Conservation (phyloP, 1,284 basidiomycete genomes). For the Cryptococcus hybrid region DNA sequence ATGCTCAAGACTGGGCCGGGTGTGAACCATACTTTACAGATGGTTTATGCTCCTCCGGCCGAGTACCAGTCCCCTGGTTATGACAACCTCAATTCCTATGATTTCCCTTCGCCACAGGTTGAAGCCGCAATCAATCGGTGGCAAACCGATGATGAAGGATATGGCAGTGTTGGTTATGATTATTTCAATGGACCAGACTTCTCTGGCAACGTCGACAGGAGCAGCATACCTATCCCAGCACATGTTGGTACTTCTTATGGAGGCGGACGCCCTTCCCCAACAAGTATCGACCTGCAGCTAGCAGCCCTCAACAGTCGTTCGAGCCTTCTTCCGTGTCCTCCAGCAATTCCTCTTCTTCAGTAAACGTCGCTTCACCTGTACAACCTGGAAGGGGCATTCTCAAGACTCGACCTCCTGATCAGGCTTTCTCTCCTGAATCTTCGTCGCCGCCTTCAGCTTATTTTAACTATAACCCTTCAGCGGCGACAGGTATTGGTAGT, state of each 20-base stretch:
- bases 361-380: slow-evolving; percentile 23
- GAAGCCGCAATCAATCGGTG: slow-evolving; percentile 40
- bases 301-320: slow-evolving; percentile 2
- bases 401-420: slow-evolving; percentile 41
- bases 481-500: slow-evolving; percentile 49
- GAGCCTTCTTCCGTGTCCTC: slow-evolving; percentile 21
- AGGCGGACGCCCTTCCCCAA: neutral
- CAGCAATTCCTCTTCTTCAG: slow-evolving; percentile 29
- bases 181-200: slow-evolving; percentile 63
- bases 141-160: slow-evolving; percentile 54
- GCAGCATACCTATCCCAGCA: neutral
- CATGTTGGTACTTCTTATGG: neutral
- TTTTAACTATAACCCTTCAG: slow-evolving; percentile 51
- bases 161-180: slow-evolving; percentile 54
- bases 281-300: slow-evolving; percentile 2
- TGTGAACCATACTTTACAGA: slow-evolving; percentile 46
- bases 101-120: slow-evolving; percentile 41
- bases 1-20: slow-evolving; percentile 71
- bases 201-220: slow-evolving; percentile 4
- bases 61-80: slow-evolving; percentile 41
- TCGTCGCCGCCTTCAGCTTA: slow-evolving; percentile 34
- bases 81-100: slow-evolving; percentile 20
- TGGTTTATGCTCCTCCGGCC: slow-evolving; percentile 70
- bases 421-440: slow-evolving; percentile 20
- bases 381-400: slow-evolving; percentile 42